These are phyloP conservation scores for Allium sativum DNA, from an alignment of 106 monocot genomes.

Conservation along the genomic window DNA sequence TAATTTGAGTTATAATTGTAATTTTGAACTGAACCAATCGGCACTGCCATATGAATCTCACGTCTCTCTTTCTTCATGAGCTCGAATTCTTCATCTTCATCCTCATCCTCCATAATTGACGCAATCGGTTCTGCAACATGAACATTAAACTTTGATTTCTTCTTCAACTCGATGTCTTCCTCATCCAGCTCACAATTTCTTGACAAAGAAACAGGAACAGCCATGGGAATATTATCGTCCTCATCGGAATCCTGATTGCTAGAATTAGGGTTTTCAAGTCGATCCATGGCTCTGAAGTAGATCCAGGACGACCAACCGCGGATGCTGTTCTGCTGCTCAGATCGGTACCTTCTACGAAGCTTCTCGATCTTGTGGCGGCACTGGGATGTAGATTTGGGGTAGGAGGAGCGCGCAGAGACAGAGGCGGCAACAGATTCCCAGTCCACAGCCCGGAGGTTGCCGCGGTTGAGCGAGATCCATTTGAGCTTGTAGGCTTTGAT, in stretches of 20 bases:
- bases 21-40: no score
- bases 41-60: no score
- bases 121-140: not conserved
- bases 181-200: no score
- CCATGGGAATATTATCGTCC: slow-evolving; percentile 8
- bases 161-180: slow-evolving; percentile 4
- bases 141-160: not conserved
- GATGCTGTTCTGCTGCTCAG: slow-evolving; percentile 29
- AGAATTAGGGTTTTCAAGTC: slow-evolving; percentile 26
- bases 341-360: slow-evolving; percentile 85
- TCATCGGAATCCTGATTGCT: slow-evolving; percentile 3
- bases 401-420: slow-evolving; percentile 36
- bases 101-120: not conserved
- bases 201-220: slow-evolving; percentile 3
- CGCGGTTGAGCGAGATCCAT: slow-evolving; percentile 64
- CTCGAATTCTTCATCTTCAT: slow-evolving; percentile 1
- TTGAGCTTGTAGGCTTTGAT: slow-evolving; percentile 74
- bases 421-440: slow-evolving; percentile 77
- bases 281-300: slow-evolving; percentile 51
- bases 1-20: no score
- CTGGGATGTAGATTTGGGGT: slow-evolving; percentile 79
- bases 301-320: slow-evolving; percentile 59
- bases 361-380: slow-evolving; percentile 99
- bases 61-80: no score
- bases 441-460: slow-evolving; percentile 68